Evolutionary conservation across 2,329 filamentous ascomycete species (phyloP).

Genomic region (Xylariaceae sp.): DNA sequence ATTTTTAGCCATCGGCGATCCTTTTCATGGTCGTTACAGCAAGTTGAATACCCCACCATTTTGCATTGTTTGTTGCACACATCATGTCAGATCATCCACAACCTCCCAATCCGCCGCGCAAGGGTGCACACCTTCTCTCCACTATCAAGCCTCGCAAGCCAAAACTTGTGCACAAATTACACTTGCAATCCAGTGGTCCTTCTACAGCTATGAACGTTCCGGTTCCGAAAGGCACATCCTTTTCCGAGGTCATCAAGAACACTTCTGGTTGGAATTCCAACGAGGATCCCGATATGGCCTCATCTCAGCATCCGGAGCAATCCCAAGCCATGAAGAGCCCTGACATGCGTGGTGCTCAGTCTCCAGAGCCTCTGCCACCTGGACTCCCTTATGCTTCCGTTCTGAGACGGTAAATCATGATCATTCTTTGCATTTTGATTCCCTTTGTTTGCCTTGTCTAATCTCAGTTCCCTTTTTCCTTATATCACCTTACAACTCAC

Average conservation of each 20-base stretch:
- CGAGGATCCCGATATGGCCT: not conserved
- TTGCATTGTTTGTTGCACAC: not conserved
- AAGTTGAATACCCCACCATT: not conserved
- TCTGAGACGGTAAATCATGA: slow-evolving; percentile 39
- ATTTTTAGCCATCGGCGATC: not conserved
- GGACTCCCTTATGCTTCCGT: slow-evolving; percentile 36
- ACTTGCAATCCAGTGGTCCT: slow-evolving; percentile 30
- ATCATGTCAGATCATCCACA: slow-evolving; percentile 12
- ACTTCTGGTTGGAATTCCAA: not conserved
- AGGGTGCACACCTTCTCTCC: not conserved
- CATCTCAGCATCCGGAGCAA: not conserved
- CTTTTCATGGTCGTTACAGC: not conserved
- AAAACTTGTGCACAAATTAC: slow-evolving; percentile 31
- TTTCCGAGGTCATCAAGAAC: not conserved
- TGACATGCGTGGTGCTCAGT: not conserved
- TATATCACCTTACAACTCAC: not conserved
- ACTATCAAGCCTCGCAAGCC: slow-evolving; percentile 27
- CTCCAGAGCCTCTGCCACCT: slow-evolving; percentile 4
- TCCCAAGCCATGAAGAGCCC: not conserved
- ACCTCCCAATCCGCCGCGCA: not conserved
- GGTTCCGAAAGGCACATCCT: not conserved
- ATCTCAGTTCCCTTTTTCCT: not conserved
- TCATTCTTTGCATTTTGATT: not conserved
- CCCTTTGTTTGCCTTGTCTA: not conserved
- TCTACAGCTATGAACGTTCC: slow-evolving; percentile 12